phyloP scores from a whole-genome alignment of 768 basidiomycete species.

The Galerina sulciceps region DNA sequence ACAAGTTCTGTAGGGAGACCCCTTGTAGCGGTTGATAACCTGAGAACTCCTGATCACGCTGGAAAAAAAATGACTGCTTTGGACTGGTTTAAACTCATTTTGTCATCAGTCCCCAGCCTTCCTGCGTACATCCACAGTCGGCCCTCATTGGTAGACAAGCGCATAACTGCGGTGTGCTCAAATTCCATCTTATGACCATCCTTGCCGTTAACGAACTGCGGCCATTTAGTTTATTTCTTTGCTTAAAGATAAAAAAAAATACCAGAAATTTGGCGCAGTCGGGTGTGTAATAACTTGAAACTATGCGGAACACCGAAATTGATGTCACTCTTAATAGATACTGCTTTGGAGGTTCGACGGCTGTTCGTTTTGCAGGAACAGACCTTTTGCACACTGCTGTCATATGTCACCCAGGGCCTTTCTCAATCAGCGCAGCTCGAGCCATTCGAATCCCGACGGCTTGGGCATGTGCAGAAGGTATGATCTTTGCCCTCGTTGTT shows the following conservation, averaged over 20 bases:
- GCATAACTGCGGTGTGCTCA: slow-evolving; percentile 23
- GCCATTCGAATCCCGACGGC: slow-evolving; percentile 37
- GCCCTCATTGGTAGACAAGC: slow-evolving; percentile 33
- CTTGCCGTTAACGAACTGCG: background rate
- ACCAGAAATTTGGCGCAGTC: slow-evolving; percentile 43
- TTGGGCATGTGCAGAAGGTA: slow-evolving; percentile 45
- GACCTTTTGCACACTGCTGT: slow-evolving; percentile 38
- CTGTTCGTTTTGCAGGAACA: slow-evolving; percentile 37
- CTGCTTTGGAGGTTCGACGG: slow-evolving; percentile 43
- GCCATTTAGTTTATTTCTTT: slow-evolving; percentile 35
- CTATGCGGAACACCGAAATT: background rate
- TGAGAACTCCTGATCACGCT: slow-evolving; percentile 35
- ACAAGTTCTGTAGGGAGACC: slow-evolving; percentile 31
- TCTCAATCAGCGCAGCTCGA: slow-evolving; percentile 32
- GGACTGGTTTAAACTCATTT: slow-evolving; percentile 35
- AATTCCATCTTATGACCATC: background rate
- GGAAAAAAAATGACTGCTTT: slow-evolving; percentile 35
- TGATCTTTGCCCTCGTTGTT: background rate
- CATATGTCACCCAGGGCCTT: slow-evolving; percentile 40
- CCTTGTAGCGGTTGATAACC: slow-evolving; percentile 26
- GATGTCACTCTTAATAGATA: slow-evolving; percentile 28
- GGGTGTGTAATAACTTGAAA: slow-evolving; percentile 30
- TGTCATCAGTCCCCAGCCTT: slow-evolving; percentile 28
- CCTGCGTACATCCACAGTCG: slow-evolving; percentile 36
- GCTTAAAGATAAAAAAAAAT: slow-evolving; percentile 39